Conservation (phyloP, 345 rosid species). For the Kernera saxatilis region DNA sequence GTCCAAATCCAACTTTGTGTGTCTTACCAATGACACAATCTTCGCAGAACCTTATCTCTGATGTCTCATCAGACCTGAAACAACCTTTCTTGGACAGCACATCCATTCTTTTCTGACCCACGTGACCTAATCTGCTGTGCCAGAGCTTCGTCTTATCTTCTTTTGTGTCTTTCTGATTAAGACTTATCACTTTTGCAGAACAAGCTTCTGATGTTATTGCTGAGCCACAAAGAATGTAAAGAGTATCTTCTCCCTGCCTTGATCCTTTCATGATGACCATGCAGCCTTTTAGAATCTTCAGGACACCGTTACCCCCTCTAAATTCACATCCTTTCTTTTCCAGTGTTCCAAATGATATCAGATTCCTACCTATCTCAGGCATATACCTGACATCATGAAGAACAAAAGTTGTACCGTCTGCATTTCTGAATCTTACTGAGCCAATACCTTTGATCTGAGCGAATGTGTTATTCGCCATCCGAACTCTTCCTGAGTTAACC, state of each 20-base stretch:
- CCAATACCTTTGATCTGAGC: not conserved
- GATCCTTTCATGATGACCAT: not conserved
- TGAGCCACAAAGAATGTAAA: not conserved
- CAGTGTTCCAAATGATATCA: not conserved
- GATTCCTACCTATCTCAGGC: not conserved
- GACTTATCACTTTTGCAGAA: no score
- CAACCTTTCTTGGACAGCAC: no score
- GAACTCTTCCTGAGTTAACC: rapidly evolving
- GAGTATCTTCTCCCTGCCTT: not conserved
- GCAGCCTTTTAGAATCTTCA: not conserved
- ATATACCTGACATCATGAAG: not conserved
- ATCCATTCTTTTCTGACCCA: no score
- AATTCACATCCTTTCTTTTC: not conserved
- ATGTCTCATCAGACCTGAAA: rapidly evolving
- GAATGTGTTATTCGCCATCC: not conserved
- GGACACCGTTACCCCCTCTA: not conserved
- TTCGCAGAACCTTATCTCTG: no score
- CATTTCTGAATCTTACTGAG: not conserved
- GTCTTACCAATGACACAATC: not conserved
- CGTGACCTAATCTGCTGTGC: no score
- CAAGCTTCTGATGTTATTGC: not conserved
- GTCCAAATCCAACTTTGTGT: not conserved
- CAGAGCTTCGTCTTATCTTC: no score
- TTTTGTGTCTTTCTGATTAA: no score
- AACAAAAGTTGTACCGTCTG: not conserved